Base-by-base conservation (phyloP, 2,329 filamentous ascomycete genomes). In the Epichloe coenophiala region DNA sequence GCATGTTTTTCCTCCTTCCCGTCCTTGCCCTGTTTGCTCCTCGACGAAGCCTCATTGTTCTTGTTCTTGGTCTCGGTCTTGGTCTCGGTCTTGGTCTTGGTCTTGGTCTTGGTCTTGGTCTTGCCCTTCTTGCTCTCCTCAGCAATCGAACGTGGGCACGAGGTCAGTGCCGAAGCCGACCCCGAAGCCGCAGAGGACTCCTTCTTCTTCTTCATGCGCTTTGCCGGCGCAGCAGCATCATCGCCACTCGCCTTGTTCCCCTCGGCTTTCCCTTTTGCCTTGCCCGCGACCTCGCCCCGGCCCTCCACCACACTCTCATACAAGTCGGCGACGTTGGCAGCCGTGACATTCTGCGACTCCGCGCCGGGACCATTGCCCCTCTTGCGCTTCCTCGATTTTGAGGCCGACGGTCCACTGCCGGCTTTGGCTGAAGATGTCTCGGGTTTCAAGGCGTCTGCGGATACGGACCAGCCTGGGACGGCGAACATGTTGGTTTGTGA, bases 381-480 rank as follows among this genome's bases (percentile, higher is more conserved):
- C 70, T 81, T 82, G 55, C 80, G 76, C 68, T 82, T 80, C 62
- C 75, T 82, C 57, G 73, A 72, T 59, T 74, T 78, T 57, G 69
- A 62, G 53, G 69, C 61, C 2, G 67, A 59, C 21, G 61, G 58
- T 23, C 62, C 64, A 37, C 59, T 64, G 35, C 59, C 59, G 45
- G 59, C 61, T 8, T 37, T 40, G 36, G 64, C 57, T 47, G 65
- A 54, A 11, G 57, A 53, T 54, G 72, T 76, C 68, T 95, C 88
- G 33, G 80, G 68, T 67, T 88, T 88, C 56, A 94, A 78, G 48
- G 71, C 72, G 57, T 81, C 78, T 54, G 83, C 77, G 51, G 87
- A 80, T 37, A 96, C 75, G 39, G 88, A 88, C 90, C 91, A 96
- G 58, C 93, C 93, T 61, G 87, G 86, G 33, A 97, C 90, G 9